Evolutionary conservation across 2,329 filamentous ascomycete species (phyloP).

Genomic region (Aphanoascus verrucosus): DNA sequence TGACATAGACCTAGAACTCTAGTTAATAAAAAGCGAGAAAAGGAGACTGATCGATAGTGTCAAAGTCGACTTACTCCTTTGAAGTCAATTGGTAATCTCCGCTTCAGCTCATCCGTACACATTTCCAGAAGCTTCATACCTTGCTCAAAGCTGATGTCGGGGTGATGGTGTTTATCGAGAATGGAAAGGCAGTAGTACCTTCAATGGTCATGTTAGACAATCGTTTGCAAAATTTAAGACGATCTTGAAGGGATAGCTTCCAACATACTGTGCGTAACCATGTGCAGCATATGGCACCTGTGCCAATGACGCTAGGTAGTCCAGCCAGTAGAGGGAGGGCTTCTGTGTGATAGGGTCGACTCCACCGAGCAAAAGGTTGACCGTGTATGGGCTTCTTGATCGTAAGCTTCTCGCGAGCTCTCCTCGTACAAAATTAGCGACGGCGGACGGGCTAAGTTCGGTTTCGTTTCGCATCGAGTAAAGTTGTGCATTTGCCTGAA

Average conservation of each 20-base stretch:
- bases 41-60: background rate
- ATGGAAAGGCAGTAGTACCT: conserved; percentile 97
- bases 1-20: conserved; percentile 47
- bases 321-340: conserved; percentile 91
- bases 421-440: conserved; percentile 85
- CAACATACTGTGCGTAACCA: conserved; percentile 82
- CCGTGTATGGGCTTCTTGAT: conserved; percentile 87
- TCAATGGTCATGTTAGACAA: background rate
- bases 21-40: conserved; percentile 23
- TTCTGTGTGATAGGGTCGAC: conserved; percentile 85
- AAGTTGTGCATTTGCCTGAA: conserved; percentile 95
- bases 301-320: conserved; percentile 84
- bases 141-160: conserved; percentile 78
- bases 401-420: conserved; percentile 85
- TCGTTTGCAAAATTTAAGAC: background rate
- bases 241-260: background rate
- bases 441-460: conserved; percentile 77
- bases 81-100: conserved; percentile 94
- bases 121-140: conserved; percentile 86
- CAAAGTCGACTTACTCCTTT: conserved; percentile 60
- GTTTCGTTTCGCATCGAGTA: conserved; percentile 98
- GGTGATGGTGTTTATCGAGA: conserved; percentile 96
- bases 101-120: conserved; percentile 95
- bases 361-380: conserved; percentile 90
- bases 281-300: conserved; percentile 91